Base-by-base conservation (phyloP, 768 basidiomycete genomes). In the Psilocybe cyanescens region DNA sequence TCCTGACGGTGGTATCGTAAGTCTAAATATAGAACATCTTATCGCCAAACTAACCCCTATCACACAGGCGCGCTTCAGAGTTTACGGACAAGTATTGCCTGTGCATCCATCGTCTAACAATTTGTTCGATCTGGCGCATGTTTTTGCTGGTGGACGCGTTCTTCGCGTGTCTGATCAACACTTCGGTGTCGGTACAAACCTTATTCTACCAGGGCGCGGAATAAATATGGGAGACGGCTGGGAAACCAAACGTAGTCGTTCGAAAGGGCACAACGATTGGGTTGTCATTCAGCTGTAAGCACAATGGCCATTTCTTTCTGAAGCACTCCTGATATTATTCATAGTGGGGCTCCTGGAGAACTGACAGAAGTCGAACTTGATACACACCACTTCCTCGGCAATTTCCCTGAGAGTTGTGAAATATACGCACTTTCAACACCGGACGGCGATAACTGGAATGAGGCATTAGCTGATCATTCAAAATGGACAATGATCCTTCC, bases 161-260 rank as follows among this genome's bases (percentile, higher is more conserved):
- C 87, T 94, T 39, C 85, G 81, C 56, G 89, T 88, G 19, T 97
- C 94, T 46, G 94, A 99, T 76, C 95, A 98, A 71, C 97, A 99
- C 77, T 99, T 92, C 67, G 96, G 95, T 19, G 85, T 91, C 8
- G 97, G 95, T 3, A 84, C 89, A 3, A 99, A 99, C 73, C 78
- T 99, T 62, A 86, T 98, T 50, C 79, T 97, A 41, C 96, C 97
- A 1, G 97, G 97, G 30, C 78, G 96, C 74, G 97, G 93, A 29
- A 89, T 88, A 71, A 90, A 97, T 68, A 99, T 99, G 95, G 88
- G 95, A 4, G 96, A 97, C 70, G 97, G 97, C 3, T 99, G 97
- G 97, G 97, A 99, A 76, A 99, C 97, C 3, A 94, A 91, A 72
- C 83, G 97, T 62, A 96, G 91, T 69, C 82, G 93, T 56, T 80